Conservation (phyloP, 2,329 filamentous ascomycete species). For the Podosphaera fusca region DNA sequence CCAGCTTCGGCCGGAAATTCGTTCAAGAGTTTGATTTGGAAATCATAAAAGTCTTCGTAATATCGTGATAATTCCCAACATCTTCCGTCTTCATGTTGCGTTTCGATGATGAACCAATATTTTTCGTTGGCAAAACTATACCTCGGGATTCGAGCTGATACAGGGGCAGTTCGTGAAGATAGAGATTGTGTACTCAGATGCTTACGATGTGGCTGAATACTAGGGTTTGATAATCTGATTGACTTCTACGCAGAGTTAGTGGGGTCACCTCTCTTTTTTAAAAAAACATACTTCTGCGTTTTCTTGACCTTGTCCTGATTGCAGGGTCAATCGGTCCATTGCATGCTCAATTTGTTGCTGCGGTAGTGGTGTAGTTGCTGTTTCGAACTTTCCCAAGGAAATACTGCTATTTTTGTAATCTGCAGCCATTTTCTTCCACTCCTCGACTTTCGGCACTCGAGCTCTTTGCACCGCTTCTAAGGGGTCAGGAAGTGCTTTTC, state of each 20-base stretch:
- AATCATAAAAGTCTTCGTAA: conserved; percentile 97
- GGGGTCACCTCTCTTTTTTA: background rate
- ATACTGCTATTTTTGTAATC: conserved; percentile 99
- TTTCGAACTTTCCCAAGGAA: conserved; percentile 73
- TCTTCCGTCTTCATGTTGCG: conserved; percentile 67
- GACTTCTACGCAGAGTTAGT: conserved; percentile 4
- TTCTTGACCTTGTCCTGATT: conserved; percentile 27
- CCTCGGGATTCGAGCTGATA: conserved; percentile 65
- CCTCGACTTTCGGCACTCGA: conserved; percentile 82
- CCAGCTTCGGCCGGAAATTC: conserved; percentile 85
- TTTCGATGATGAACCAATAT: conserved; percentile 96
- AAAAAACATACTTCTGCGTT: conserved; percentile 23
- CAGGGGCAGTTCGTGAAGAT: conserved; percentile 45
- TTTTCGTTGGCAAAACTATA: conserved; percentile 96
- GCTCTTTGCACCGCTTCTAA: conserved; percentile 69
- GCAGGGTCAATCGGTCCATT: conserved; percentile 61
- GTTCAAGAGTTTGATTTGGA: conserved; percentile 84
- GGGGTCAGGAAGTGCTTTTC: conserved; percentile 59
- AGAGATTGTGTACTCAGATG: conserved; percentile 21
- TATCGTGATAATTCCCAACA: conserved; percentile 86
- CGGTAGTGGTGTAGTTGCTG: conserved; percentile 24
- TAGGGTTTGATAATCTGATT: conserved; percentile 9
- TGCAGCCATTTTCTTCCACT: conserved; percentile 99
- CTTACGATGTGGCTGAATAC: conserved; percentile 12
- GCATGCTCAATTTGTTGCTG: conserved; percentile 40